Percentiles rank a stretch among this genome's conserved stretches.
Conservation (phyloP, 805 yeast species). For the Wickerhamiella allomyrinae region DNA sequence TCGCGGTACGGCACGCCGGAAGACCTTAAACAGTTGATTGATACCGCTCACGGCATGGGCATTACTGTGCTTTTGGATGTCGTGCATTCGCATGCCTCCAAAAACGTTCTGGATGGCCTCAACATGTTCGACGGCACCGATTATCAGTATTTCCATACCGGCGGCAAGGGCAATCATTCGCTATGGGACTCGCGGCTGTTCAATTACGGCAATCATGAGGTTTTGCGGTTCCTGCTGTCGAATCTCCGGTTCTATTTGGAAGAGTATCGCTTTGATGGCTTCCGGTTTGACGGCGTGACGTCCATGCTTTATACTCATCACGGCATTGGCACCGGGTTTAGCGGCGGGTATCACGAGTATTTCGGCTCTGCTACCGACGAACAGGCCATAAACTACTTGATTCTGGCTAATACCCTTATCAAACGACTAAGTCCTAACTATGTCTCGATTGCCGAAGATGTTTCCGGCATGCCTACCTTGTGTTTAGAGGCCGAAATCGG, state of each 20-base stretch:
- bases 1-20: conserved; percentile 94
- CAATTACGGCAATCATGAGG: conserved; percentile 85
- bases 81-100: conserved; percentile 93
- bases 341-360: conserved; percentile 88
- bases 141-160: conserved; percentile 85
- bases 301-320: conserved; percentile 85
- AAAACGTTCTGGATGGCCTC: conserved; percentile 85
- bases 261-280: conserved; percentile 81
- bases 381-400: conserved; percentile 75
- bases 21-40: conserved; percentile 78
- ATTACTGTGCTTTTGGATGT: conserved; percentile 77
- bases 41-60: conserved; percentile 81
- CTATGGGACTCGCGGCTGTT: conserved; percentile 95
- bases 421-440: conserved; percentile 39
- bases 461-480: conserved; percentile 91
- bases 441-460: conserved; percentile 88
- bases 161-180: conserved; percentile 77
- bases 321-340: conserved; percentile 76
- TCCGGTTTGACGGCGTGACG: conserved; percentile 93
- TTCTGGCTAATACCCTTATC: conserved; percentile 78
- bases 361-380: conserved; percentile 68
- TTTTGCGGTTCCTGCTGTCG: conserved; percentile 68
- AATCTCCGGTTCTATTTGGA: conserved; percentile 76
- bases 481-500: conserved; percentile 63
- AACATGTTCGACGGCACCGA: conserved; percentile 92